Evolutionary conservation across 306 rosid species (phyloP), one percentile per base, ranked within the genome.

Genomic region (Macrotyloma uniflorum): DNA sequence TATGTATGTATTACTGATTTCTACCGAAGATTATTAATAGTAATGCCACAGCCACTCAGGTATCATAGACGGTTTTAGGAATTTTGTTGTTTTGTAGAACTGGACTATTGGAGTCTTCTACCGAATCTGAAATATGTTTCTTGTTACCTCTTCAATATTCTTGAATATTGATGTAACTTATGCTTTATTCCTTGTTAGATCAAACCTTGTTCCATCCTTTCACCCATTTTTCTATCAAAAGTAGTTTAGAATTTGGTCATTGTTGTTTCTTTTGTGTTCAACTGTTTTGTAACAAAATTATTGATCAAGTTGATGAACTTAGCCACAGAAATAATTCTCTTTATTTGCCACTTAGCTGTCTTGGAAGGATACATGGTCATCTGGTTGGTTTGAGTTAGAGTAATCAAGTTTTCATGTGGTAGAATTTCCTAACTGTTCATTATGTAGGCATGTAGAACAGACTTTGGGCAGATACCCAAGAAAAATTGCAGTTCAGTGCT

Each of bases 81-180:
- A 14, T 49, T 24, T 8, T 15, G 4, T 5, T 40, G 7, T 70
- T 69, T 70, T 61, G 26, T 58, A 49, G 36, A 8, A 43, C 46
- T 40, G 13, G 14, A 2, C 4, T 40, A 43, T 15, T 11, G 11
- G 1, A 40, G 15, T 40, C 1, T 40, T 40, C 46, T 40, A 40
- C 46, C 45, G 70, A 22, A 64, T 35, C 69, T 76, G 47, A 47
- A 53, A 40, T 72, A n/a, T 58, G 38, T 22, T 67, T 75, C 22
- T 42, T 42, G 30, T 81, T 50, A 42, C 58, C 74, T 30, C 23
- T 65, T 64, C 16, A 72, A 26, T 80, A 65, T 42, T 67, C 51
- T 42, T 42, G 43, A 42, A 42, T 12, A 12, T 42, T 38, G 43
- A 38, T 9, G 9, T 12, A 38, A 38, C 16, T 42, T 42, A 42